A percentile compares a stretch with the other conserved stretches of the same genome.
Conservation (phyloP, 1,284 basidiomycete genomes). For the Boletellus deceptivus region DNA sequence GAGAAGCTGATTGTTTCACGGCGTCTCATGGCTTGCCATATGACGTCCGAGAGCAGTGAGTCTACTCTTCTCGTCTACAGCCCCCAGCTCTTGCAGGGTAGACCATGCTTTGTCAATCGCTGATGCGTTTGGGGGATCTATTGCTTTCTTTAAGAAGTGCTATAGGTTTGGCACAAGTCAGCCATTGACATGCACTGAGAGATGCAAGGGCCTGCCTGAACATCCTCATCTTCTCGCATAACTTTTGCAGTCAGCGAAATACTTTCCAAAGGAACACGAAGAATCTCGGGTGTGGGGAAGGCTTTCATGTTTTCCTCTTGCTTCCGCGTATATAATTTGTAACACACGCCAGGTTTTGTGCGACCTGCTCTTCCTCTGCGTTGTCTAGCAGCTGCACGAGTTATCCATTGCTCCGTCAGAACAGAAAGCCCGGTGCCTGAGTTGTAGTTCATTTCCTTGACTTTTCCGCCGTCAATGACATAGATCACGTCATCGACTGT, state of each 20-base stretch:
- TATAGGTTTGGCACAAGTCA: conserved; percentile 15
- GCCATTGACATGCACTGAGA: not conserved
- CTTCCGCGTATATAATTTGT: conserved; percentile 80
- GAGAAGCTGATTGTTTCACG: not conserved
- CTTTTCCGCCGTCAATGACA: conserved; percentile 84
- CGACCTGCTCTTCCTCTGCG: conserved; percentile 89
- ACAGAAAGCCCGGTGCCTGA: conserved; percentile 72
- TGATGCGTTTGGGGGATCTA: conserved; percentile 78
- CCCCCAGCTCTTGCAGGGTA: conserved; percentile 78
- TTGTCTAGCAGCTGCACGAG: conserved; percentile 80
- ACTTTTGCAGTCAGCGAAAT: conserved; percentile 84
- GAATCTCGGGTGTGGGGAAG: conserved; percentile 86
- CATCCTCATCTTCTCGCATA: conserved; percentile 76
- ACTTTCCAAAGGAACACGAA: conserved; percentile 85
- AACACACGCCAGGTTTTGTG: conserved; percentile 79
- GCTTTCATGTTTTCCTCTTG: conserved; percentile 70
- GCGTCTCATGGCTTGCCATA: conserved; percentile 49
- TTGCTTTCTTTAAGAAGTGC: conserved; percentile 68
- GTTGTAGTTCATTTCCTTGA: conserved; percentile 89
- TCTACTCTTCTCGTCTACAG: conserved; percentile 60
- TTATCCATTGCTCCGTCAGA: conserved; percentile 79
- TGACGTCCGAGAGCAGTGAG: conserved; percentile 85
- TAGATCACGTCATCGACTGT: conserved; percentile 91
- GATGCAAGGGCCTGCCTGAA: conserved; percentile 50
- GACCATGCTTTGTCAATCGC: conserved; percentile 81